These are phyloP conservation scores for Leccinum variicolor DNA, from an alignment of 768 basidiomycete genomes.

Conservation along the genomic window DNA sequence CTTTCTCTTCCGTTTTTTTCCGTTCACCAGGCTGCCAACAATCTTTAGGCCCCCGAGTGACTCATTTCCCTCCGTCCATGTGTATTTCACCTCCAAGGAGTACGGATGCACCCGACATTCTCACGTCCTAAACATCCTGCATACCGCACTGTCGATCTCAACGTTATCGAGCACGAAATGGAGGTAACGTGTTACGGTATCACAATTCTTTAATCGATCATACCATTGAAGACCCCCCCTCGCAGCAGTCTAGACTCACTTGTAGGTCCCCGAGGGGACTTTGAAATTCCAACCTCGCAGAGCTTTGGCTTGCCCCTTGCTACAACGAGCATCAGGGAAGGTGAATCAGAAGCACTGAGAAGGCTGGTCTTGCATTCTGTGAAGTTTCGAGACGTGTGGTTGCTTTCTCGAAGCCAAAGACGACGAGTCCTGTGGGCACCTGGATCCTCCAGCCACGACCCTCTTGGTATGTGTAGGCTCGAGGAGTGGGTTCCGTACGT, in stretches of 20 bases:
- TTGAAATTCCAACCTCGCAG: conserved; percentile 24
- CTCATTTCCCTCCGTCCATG: conserved; percentile 4
- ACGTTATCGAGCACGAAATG: conserved; percentile 14
- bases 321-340: conserved; percentile 30
- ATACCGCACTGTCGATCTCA: conserved; percentile 12
- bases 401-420: conserved; percentile 15
- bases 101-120: conserved; percentile 12
- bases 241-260: conserved; percentile 17
- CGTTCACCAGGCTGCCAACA: conserved; percentile 9
- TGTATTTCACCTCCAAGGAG: not conserved
- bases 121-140: conserved; percentile 13
- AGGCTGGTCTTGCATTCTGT: conserved; percentile 14
- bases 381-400: conserved; percentile 11
- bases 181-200: conserved; percentile 14
- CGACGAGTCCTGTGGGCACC: conserved; percentile 9
- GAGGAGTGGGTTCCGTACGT: conserved; percentile 5
- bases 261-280: conserved; percentile 16
- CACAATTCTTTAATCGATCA: conserved; percentile 15
- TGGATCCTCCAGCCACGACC: conserved; percentile 22
- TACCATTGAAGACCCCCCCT: conserved; percentile 1
- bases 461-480: conserved; percentile 17
- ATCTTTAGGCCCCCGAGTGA: conserved; percentile 6
- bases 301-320: conserved; percentile 17
- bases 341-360: conserved; percentile 24
- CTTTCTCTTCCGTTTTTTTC: not conserved